Evolutionary conservation across 352 stramenopile species (phyloP).

Genomic region (Discostella stelligera): DNA sequence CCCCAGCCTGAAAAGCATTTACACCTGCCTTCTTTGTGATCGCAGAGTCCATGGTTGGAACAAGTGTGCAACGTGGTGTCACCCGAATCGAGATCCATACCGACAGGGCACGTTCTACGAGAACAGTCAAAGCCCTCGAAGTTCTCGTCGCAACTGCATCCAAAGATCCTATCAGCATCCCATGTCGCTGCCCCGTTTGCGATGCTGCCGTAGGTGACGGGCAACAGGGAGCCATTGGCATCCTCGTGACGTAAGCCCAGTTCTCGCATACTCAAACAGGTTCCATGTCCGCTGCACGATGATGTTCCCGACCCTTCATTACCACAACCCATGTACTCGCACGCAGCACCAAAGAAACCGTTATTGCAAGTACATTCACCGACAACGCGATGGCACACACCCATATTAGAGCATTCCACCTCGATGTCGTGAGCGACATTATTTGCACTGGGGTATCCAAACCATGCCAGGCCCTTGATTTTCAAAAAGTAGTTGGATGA

Average conservation of each 20-base stretch:
- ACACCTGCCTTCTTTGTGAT: constrained; percentile 60
- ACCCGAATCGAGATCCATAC: constrained; percentile 86
- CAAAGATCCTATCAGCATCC: constrained; percentile 83
- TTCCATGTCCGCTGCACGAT: constrained; percentile 68
- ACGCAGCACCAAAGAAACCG: constrained; percentile 86
- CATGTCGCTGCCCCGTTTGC: constrained; percentile 74
- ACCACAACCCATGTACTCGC: constrained; percentile 77
- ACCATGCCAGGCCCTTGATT: constrained; percentile 69
- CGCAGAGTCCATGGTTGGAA: constrained; percentile 60
- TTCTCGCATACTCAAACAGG: constrained; percentile 52
- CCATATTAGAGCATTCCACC: constrained; percentile 85
- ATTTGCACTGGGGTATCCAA: constrained; percentile 67
- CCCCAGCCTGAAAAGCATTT: constrained; percentile 69
- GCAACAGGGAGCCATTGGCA: constrained; percentile 50
- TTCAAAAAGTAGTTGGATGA: constrained; percentile 50
- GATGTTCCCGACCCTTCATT: neutral
- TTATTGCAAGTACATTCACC: constrained; percentile 87
- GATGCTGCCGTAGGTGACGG: constrained; percentile 76
- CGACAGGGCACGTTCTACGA: constrained; percentile 82
- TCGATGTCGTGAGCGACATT: constrained; percentile 79
- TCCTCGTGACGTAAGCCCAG: constrained; percentile 41
- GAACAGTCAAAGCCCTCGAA: constrained; percentile 87
- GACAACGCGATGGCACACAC: constrained; percentile 82
- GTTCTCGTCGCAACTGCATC: constrained; percentile 87
- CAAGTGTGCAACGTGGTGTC: constrained; percentile 82